These are phyloP conservation scores for Amanita inopinata DNA, from an alignment of 768 basidiomycete species.

Conservation along the genomic window DNA sequence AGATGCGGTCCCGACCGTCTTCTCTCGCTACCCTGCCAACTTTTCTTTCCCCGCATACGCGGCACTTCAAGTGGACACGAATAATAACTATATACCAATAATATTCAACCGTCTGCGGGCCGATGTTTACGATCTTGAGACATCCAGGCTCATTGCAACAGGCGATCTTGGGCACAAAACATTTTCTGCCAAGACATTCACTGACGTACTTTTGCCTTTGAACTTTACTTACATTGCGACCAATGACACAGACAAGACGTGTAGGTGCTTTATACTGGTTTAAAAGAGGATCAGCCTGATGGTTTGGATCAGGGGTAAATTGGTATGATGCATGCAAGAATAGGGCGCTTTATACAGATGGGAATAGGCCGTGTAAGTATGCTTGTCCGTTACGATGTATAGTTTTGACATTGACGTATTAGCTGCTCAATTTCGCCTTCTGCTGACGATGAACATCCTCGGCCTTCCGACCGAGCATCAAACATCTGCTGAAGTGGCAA, in stretches of 20 bases:
- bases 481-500: conserved; percentile 46
- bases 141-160: conserved; percentile 51
- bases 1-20: conserved; percentile 44
- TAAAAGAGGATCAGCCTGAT: conserved; percentile 5
- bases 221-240: conserved; percentile 76
- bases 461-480: conserved; percentile 49
- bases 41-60: conserved; percentile 81
- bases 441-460: conserved; percentile 56
- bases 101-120: conserved; percentile 62
- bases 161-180: conserved; percentile 53
- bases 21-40: conserved; percentile 76
- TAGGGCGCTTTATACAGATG: conserved; percentile 32
- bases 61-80: conserved; percentile 69
- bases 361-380: conserved; percentile 51
- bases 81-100: conserved; percentile 66
- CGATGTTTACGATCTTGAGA: conserved; percentile 58
- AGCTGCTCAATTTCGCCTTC: conserved; percentile 57
- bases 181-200: conserved; percentile 57
- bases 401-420: conserved; percentile 13
- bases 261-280: conserved; percentile 29
- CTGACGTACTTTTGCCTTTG: conserved; percentile 63
- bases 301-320: conserved; percentile 40
- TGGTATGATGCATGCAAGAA: conserved; percentile 79
- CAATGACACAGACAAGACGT: conserved; percentile 78
- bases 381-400: not conserved